A percentile compares a stretch with the other conserved stretches of the same genome.
phyloP scores from a whole-genome alignment of 176 grass and related monocot genomes.

The Avena insularis region DNA sequence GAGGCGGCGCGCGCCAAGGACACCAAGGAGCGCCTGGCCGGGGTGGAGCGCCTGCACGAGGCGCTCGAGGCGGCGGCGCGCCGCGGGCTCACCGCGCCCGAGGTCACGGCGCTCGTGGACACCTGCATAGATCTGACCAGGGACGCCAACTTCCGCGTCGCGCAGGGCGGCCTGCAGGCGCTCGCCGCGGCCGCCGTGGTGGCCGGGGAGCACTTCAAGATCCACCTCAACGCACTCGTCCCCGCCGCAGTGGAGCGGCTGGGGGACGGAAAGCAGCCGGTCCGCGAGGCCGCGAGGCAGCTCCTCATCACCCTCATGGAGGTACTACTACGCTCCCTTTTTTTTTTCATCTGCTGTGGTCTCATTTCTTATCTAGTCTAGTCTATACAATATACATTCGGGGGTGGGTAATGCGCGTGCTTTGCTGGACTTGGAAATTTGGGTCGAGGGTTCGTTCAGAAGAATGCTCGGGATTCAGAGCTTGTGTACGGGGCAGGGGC shows the following conservation, averaged over 20 bases:
- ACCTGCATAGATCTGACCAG: slow-evolving; percentile 83
- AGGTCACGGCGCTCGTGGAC: slow-evolving; percentile 83
- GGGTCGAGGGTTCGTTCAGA: background rate
- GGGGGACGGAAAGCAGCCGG: slow-evolving; percentile 93
- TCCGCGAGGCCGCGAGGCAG: slow-evolving; percentile 77
- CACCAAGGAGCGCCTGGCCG: slow-evolving; percentile 88
- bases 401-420: background rate
- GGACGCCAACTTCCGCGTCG: slow-evolving; percentile 89
- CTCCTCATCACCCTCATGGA: slow-evolving; percentile 93
- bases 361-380: background rate
- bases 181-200: slow-evolving; percentile 85
- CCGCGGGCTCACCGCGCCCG: slow-evolving; percentile 54
- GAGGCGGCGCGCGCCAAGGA: slow-evolving; percentile 88
- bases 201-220: slow-evolving; percentile 88
- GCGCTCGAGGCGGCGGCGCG: slow-evolving; percentile 78
- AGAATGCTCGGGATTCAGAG: background rate
- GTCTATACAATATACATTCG: background rate
- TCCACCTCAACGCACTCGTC: slow-evolving; percentile 87
- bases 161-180: slow-evolving; percentile 90
- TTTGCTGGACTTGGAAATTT: background rate
- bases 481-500: background rate
- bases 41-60: slow-evolving; percentile 87
- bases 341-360: background rate
- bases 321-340: slow-evolving; percentile 31
- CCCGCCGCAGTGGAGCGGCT: slow-evolving; percentile 85